Base-by-base conservation (phyloP, 2,329 filamentous ascomycete genomes). In the Coniochaeta hoffmannii region DNA sequence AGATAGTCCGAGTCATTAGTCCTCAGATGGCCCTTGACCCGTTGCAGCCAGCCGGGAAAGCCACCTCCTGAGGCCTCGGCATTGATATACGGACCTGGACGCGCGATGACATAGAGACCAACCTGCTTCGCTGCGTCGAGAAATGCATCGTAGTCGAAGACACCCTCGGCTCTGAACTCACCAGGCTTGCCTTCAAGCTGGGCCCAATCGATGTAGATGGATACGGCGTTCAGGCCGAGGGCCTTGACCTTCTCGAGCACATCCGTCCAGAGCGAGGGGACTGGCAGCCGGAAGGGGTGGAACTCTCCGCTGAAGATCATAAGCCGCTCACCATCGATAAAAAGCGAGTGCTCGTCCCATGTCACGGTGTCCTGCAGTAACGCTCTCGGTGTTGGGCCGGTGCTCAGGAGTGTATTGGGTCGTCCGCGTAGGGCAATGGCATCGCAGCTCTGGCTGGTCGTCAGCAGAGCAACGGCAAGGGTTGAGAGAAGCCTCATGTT, bases 171-270 rank as follows among this genome's bases (percentile, higher is more conserved):
- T 11, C 72, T 74, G 66, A 87, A 88, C 6, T 80, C 72, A 1
- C 86, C 87, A 1, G 76, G 81, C 57, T 85, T 83, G 44, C 85
- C 87, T 67, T 90, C 87, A 1, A 88, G 69, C 14, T 89, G 69
- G 14, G 83, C 85, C 87, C 86, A 90, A 61, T 89, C 78, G 7
- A 82, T 74, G 64, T 90, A 90, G 66, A 89, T 87, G 0, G 84
- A 88, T 4, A 89, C 83, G 22, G 79, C 78, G 60, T 86, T 89
- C 69, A 87, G 88, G 0, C 87, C 87, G 0, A 89, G 69, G 1
- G 86, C 82, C 68, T 87, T 89, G 68, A 90, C 79, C 70, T 90
- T 90, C 63, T 90, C 83, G 58, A 90, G 84, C 8, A 90, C 69
- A 63, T 90, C 87, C 24, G 87, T 74, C 77, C 82, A 73, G 1